Evolutionary conservation across 75 land plant species (phyloP).

Genomic region (Cryptomeria japonica): DNA sequence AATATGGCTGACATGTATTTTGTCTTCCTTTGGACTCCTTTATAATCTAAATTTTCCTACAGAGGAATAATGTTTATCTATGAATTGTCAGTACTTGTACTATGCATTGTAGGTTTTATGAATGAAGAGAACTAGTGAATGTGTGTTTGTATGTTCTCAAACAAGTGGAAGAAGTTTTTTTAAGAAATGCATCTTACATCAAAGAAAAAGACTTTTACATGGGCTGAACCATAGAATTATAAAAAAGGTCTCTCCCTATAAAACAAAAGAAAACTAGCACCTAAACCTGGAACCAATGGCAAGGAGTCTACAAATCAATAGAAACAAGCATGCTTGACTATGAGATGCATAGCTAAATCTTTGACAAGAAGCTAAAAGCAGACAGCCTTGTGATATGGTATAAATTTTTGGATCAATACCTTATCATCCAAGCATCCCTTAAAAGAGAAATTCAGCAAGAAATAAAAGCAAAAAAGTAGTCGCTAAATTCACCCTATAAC

Average conservation of each 20-base stretch:
- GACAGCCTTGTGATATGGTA: neutral
- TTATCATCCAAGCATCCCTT: neutral
- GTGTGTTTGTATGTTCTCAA: neutral
- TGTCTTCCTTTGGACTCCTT: too few relatives aligned
- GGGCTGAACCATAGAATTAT: neutral
- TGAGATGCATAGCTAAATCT: neutral
- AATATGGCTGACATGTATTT: too few relatives aligned
- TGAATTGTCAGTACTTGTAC: neutral
- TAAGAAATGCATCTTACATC: neutral
- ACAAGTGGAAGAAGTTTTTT: neutral
- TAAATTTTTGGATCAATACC: neutral
- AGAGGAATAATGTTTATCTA: neutral
- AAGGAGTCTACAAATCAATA: neutral
- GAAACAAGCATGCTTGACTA: neutral
- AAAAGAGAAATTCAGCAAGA: neutral
- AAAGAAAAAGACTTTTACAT: neutral
- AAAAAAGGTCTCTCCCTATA: neutral
- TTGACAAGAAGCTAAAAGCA: neutral
- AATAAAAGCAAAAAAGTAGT: neutral
- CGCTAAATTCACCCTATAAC: neutral
- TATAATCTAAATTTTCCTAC: neutral
- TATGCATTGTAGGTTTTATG: neutral
- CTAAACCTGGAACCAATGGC: neutral
- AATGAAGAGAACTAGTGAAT: neutral
- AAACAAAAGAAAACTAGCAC: neutral